Evolutionary conservation across 768 basidiomycete species (phyloP).

Genomic region (Termitomyces sp.): DNA sequence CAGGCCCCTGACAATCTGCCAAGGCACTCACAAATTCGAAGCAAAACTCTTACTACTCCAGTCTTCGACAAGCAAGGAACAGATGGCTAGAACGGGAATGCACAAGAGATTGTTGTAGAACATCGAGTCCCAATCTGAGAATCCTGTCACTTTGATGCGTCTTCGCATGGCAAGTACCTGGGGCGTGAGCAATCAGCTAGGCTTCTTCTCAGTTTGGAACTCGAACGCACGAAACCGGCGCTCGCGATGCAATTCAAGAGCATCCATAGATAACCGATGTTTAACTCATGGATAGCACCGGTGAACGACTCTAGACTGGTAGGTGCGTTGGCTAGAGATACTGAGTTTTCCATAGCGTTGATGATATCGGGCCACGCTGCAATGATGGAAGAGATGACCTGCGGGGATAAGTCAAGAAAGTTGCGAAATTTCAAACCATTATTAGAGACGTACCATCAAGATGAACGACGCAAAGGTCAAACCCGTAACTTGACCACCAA

Average conservation of each 20-base stretch:
- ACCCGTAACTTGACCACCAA: conserved; percentile 83
- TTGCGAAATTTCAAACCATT: not conserved
- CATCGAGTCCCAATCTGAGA: conserved; percentile 99
- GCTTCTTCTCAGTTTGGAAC: not conserved
- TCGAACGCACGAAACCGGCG: conserved; percentile 76
- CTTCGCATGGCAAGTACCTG: conserved; percentile 96
- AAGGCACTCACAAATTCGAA: conserved; percentile 80
- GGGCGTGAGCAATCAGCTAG: conserved; percentile 9
- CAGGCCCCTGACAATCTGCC: not conserved
- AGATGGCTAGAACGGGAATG: conserved; percentile 83
- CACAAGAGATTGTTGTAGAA: conserved; percentile 97
- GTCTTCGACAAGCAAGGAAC: conserved; percentile 83
- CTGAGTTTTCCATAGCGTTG: conserved; percentile 28
- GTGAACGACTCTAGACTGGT: conserved; percentile 36
- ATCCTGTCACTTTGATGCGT: conserved; percentile 90
- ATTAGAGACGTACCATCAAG: conserved; percentile 67
- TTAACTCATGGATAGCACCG: conserved; percentile 46
- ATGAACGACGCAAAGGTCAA: conserved; percentile 88
- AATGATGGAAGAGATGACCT: conserved; percentile 91
- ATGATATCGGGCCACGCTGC: conserved; percentile 95
- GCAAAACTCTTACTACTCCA: conserved; percentile 79
- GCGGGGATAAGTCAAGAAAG: not conserved
- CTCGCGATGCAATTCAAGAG: conserved; percentile 85
- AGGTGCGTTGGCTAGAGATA: not conserved
- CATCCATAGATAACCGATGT: conserved; percentile 97